phyloP scores from a whole-genome alignment of 345 rosid species.

The Linum usitatissimum region DNA sequence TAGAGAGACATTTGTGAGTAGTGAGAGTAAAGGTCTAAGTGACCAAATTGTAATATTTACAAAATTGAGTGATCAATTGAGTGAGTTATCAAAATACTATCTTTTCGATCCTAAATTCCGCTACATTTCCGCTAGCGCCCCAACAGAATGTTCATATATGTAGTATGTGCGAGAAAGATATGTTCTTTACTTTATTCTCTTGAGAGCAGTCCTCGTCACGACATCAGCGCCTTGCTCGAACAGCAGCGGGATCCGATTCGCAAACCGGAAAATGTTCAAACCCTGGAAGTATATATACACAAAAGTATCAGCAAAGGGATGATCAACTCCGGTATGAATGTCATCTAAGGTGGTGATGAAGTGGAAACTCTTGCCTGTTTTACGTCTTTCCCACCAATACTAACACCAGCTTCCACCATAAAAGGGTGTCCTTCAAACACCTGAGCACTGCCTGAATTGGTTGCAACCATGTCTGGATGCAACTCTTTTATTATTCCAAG shows the following conservation, averaged over 20 bases:
- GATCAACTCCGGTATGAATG: not conserved
- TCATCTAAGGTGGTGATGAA: not conserved
- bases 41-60: too few species aligned
- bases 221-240: slow-evolving; percentile 99
- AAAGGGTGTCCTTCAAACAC: slow-evolving; percentile 98
- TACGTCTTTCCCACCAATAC: slow-evolving; percentile 92
- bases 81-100: too few species aligned
- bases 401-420: slow-evolving; percentile 95
- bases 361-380: slow-evolving; percentile 50
- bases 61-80: too few species aligned
- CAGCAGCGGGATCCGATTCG: slow-evolving; percentile 89
- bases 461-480: slow-evolving; percentile 97
- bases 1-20: too few species aligned
- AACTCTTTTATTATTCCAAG: slow-evolving; percentile 95
- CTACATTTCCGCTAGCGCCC: too few species aligned
- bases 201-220: slow-evolving; percentile 81
- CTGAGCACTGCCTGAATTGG: slow-evolving; percentile 97
- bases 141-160: too few species aligned
- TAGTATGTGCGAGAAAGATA: too few species aligned
- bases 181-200: slow-evolving; percentile 63
- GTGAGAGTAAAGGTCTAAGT: too few species aligned
- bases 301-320: not conserved
- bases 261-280: slow-evolving; percentile 82
- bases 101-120: too few species aligned
- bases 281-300: slow-evolving; percentile 36